Base-by-base conservation (phyloP, 2,329 filamentous ascomycete genomes). In the Cercospora sesami region DNA sequence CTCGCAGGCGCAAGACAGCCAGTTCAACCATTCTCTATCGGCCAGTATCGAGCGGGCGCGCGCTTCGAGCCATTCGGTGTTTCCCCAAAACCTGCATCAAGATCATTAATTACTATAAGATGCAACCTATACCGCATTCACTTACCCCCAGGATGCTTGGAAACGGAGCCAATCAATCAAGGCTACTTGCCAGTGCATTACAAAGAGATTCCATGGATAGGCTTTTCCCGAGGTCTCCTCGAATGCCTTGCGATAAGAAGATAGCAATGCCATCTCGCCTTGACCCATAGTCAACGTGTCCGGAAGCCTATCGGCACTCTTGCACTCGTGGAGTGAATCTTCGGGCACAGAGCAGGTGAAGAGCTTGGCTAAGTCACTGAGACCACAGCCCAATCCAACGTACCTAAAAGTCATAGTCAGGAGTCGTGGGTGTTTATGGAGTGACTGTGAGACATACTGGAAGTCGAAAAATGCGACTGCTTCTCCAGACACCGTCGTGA, bases 401-500 rank as follows among this genome's bases (percentile, higher is more conserved):
- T 55, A 55, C 16, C 48, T 55, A 55, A 2, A 55, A 26, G 9
- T 30, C 23, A 55, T 30, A 14, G 48, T 55, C 16, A 55, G 48
- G 16, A 55, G 5, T 30, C 23, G 14, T 55, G 36, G 36, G 16
- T 55, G 5, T 1, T 12, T 55, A 8, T 30, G 23, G 14, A 55
- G 23, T 28, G 23, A 28, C 7, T 55, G 48, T 14, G 12, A 55
- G 48, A 14, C 48, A 71, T 91, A 91, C 72, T 91, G 89, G 65
- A 91, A 91, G 74, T 91, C 89, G 73, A 88, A 90, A 70, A 91
- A 89, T 0, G 86, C 88, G 1, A 88, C 87, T 3, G 79, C 68
- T 1, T 84, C 77, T 0, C 86, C 87, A 0, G 75, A 71, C 0
- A 73, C 66, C 0, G 80, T 87, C 0, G 86, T 86, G 73, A 90